Evolutionary conservation across 148 eudicot genomes (phyloP).

Genomic region (Rhododendron molle): DNA sequence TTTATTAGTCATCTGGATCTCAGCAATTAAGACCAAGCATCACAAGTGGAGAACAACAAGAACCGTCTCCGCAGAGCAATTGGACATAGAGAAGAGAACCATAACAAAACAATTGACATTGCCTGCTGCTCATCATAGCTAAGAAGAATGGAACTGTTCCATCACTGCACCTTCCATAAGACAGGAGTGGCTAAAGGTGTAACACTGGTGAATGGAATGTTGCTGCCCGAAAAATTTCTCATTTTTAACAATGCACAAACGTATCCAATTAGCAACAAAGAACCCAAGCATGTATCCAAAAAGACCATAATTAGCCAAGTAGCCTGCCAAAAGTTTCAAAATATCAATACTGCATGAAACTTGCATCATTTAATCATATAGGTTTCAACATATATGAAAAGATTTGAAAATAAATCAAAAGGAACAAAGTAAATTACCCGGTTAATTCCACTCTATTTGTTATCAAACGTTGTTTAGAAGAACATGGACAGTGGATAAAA

Average conservation of each 20-base stretch:
- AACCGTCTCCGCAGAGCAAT: slow-evolving; percentile 12
- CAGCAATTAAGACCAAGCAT: slow-evolving; percentile 10
- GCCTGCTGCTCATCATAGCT: slow-evolving; percentile 8
- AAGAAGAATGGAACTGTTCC: slow-evolving; percentile 20
- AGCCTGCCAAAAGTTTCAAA: slow-evolving; percentile 58
- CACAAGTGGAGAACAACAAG: slow-evolving; percentile 2
- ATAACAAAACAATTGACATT: slow-evolving; percentile 6
- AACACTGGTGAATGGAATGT: slow-evolving; percentile 12
- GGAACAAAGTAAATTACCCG: slow-evolving; percentile 35
- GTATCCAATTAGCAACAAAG: slow-evolving; percentile 29
- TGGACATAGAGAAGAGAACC: slow-evolving; percentile 1
- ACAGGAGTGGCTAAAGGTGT: neutral
- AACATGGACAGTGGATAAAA: slow-evolving; percentile 26
- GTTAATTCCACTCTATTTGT: slow-evolving; percentile 24
- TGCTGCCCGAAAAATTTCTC: slow-evolving; percentile 21
- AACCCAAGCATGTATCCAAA: slow-evolving; percentile 33
- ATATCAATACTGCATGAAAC: slow-evolving; percentile 23
- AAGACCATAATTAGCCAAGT: slow-evolving; percentile 41
- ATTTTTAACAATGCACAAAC: slow-evolving; percentile 16
- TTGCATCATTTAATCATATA: neutral
- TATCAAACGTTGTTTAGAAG: slow-evolving; percentile 24
- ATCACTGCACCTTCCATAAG: slow-evolving; percentile 13
- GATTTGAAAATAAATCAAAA: neutral
- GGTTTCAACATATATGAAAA: slow-evolving; percentile 2
- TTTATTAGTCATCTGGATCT: slow-evolving; percentile 11